These are phyloP conservation scores for Phaeosphaeriaceae sp. DNA, from an alignment of 2,329 filamentous ascomycete species.

Conservation along the genomic window DNA sequence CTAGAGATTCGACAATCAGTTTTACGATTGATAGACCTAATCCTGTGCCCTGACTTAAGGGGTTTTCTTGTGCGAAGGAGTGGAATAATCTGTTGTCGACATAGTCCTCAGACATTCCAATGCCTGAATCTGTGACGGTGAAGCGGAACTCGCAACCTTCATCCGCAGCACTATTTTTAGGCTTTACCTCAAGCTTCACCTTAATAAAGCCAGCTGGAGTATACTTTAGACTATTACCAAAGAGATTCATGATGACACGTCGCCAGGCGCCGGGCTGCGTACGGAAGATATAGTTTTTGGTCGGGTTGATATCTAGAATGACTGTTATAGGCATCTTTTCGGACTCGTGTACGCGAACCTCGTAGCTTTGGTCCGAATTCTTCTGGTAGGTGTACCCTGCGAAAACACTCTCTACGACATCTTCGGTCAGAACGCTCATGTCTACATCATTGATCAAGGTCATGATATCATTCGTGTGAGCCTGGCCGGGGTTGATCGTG, in stretches of 20 bases:
- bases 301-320: constrained; percentile 45
- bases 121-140: constrained; percentile 48
- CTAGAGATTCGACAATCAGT: constrained; percentile 46
- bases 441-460: constrained; percentile 45
- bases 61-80: constrained; percentile 50
- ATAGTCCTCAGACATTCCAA: constrained; percentile 50
- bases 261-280: constrained; percentile 49
- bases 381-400: constrained; percentile 45
- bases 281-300: constrained; percentile 43
- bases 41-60: constrained; percentile 47
- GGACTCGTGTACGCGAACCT: constrained; percentile 21
- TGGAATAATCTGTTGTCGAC: constrained; percentile 46
- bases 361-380: constrained; percentile 33
- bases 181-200: constrained; percentile 43
- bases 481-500: constrained; percentile 36
- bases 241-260: constrained; percentile 49
- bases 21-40: constrained; percentile 50
- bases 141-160: constrained; percentile 39
- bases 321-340: constrained; percentile 34
- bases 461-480: constrained; percentile 44
- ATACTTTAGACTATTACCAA: constrained; percentile 50
- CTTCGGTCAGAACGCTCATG: constrained; percentile 43
- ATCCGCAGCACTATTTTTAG: constrained; percentile 23
- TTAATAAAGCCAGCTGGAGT: constrained; percentile 46
- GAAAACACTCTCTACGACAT: constrained; percentile 47